Evolutionary conservation across 257 asterid species (phyloP).

Genomic region (Plantago ovata): DNA sequence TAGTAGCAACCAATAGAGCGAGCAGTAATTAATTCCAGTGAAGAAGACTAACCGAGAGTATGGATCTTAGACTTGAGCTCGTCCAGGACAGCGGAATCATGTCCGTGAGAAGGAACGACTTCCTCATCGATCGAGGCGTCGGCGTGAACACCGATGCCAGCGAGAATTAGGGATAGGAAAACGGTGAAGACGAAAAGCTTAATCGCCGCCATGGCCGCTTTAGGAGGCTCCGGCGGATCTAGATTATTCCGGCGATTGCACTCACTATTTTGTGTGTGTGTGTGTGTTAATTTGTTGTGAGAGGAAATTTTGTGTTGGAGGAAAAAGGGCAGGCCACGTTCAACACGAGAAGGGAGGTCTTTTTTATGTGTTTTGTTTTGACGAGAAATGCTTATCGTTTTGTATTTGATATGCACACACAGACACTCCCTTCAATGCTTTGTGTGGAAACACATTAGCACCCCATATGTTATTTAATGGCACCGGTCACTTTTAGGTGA

Average conservation of each 20-base stretch:
- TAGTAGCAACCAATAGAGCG: too few relatives aligned
- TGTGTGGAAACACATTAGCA: background rate
- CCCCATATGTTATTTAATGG: too few relatives aligned
- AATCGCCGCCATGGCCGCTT: constrained; percentile 37
- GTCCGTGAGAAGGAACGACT: constrained; percentile 28
- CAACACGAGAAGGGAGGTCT: background rate
- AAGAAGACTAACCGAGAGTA: constrained; percentile 42
- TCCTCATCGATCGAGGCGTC: constrained; percentile 21
- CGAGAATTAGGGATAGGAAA: constrained; percentile 17
- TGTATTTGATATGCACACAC: background rate
- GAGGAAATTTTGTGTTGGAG: background rate
- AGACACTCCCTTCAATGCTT: background rate
- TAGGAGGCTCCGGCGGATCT: constrained; percentile 18
- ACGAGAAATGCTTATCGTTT: constrained; percentile 1
- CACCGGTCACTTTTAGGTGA: too few relatives aligned
- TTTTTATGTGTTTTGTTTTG: too few relatives aligned
- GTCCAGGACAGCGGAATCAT: constrained; percentile 31
- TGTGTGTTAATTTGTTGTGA: background rate
- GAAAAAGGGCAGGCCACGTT: background rate
- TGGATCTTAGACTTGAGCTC: constrained; percentile 57
- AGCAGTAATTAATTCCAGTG: too few relatives aligned
- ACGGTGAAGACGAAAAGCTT: constrained; percentile 24
- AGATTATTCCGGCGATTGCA: constrained; percentile 7
- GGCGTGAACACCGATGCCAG: constrained; percentile 34
- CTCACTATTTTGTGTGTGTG: background rate